These are phyloP conservation scores for Maudiozyma pseudohumilis DNA, from an alignment of 805 yeast species.

Conservation along the genomic window DNA sequence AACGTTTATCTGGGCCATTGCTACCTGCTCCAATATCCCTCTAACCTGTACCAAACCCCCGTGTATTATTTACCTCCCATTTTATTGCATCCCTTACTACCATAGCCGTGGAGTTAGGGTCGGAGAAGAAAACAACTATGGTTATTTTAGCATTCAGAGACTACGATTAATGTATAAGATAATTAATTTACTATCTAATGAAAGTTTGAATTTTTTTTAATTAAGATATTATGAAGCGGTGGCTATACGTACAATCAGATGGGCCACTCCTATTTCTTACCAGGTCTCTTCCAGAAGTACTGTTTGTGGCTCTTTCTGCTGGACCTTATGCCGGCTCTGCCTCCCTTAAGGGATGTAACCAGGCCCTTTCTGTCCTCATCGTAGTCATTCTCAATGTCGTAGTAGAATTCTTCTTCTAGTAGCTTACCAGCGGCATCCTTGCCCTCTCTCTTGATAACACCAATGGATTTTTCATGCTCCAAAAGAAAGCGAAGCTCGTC, in stretches of 20 bases:
- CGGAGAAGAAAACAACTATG: no score
- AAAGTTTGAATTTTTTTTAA: neutral
- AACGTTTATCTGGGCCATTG: neutral
- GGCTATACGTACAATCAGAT: neutral
- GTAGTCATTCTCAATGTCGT: constrained; percentile 70
- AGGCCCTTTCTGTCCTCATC: constrained; percentile 60
- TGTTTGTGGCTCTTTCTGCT: constrained; percentile 92
- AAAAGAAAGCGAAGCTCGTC: constrained; percentile 38
- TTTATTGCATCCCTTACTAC: no score
- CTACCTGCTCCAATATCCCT: constrained; percentile 1
- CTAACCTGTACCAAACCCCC: neutral
- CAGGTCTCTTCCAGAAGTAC: constrained; percentile 41
- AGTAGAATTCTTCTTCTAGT: constrained; percentile 88
- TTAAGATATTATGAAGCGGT: no score
- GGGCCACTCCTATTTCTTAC: constrained; percentile 8
- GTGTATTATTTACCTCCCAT: no score
- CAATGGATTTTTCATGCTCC: constrained; percentile 42
- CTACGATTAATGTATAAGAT: neutral
- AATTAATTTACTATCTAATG: no score
- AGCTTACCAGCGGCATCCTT: constrained; percentile 96
- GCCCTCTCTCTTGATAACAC: constrained; percentile 81
- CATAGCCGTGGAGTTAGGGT: no score
- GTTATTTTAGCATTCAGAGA: no score
- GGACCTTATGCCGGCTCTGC: constrained; percentile 64
- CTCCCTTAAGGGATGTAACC: constrained; percentile 71